phyloP scores from a whole-genome alignment of 2,329 filamentous ascomycete genomes.

The Talaromyces sp. region DNA sequence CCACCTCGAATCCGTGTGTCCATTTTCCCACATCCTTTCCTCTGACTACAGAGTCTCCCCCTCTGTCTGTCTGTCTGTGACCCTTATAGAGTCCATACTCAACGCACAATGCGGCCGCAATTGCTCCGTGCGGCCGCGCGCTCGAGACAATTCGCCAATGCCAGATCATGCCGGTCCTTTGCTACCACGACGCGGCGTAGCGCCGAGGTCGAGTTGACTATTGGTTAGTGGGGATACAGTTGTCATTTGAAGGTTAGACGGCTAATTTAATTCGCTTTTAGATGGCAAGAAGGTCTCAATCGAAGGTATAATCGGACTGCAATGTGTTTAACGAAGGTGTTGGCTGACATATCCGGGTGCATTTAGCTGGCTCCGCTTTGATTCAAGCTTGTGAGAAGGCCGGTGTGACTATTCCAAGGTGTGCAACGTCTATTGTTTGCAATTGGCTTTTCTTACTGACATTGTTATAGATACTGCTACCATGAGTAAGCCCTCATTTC shows the following conservation, averaged over 20 bases:
- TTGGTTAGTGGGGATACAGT: slow-evolving; percentile 60
- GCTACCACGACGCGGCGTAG: slow-evolving; percentile 72
- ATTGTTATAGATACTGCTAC: slow-evolving; percentile 78
- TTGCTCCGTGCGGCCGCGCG: slow-evolving; percentile 60
- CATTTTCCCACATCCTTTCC: slow-evolving; percentile 15
- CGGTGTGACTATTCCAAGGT: slow-evolving; percentile 82
- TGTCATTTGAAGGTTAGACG: neutral
- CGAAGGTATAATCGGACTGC: slow-evolving; percentile 64
- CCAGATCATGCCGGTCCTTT: slow-evolving; percentile 71
- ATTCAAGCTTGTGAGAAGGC: slow-evolving; percentile 99
- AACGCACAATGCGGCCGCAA: slow-evolving; percentile 60
- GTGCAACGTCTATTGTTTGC: slow-evolving; percentile 28
- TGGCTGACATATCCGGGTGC: slow-evolving; percentile 39
- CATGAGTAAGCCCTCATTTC: slow-evolving; percentile 69
- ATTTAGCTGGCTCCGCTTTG: slow-evolving; percentile 77
- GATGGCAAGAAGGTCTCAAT: slow-evolving; percentile 98
- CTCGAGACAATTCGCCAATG: slow-evolving; percentile 51
- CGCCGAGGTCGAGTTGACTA: slow-evolving; percentile 94
- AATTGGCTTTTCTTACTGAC: slow-evolving; percentile 11
- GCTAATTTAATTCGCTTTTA: slow-evolving; percentile 37
- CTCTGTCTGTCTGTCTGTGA: neutral
- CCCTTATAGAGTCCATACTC: slow-evolving; percentile 5
- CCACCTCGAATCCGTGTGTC: slow-evolving; percentile 21
- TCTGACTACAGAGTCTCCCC: slow-evolving; percentile 4
- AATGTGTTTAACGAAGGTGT: neutral